Base-by-base conservation (phyloP, 2,329 filamentous ascomycete genomes). In the Xylogone sp. region DNA sequence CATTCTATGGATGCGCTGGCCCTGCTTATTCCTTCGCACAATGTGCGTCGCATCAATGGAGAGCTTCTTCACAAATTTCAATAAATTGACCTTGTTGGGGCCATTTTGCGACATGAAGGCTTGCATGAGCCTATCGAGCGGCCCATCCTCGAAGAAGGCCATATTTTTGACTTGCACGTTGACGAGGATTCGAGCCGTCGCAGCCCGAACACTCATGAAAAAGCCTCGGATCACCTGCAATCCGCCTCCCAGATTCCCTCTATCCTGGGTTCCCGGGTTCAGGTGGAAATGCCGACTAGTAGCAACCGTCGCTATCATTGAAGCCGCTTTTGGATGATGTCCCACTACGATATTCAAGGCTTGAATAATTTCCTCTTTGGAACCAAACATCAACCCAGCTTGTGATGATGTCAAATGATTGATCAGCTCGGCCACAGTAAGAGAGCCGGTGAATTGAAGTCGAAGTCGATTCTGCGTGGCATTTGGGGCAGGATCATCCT, bases 121-220 rank as follows among this genome's bases (percentile, higher is more conserved):
- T 27, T 27, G 24, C 24, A 27, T 27, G 1, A 77, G 51, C 0
- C 57, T 29, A 2, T 47, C 50, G 19, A 84, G 63, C 2, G 67
- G 64, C 1, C 71, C 71, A 2, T 71, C 59, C 56, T 78, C 71
- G 64, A 82, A 83, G 59, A 82, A 85, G 0, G 81, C 79, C 2
- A 75, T 72, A 43, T 78, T 77, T 8, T 79, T 79, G 21, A 86
- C 81, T 52, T 87, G 84, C 2, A 86, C 69, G 51, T 87, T 87
- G 12, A 86, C 64, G 1, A 87, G 62, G 3, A 86, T 68, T 3
- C 82, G 73, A 39, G 74, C 75, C 13, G 80, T 78, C 2, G 80
- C 76, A 2, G 79, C 75, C 4, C 84, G 78, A 24, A 83, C 77
- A 59, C 81, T 85, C 10, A 81, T 71, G 60, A 79, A 86, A 65